Percentiles rank a stretch among this genome's conserved stretches.
These are phyloP conservation scores for Amanita molliuscula DNA, from an alignment of 768 basidiomycete genomes.

Conservation along the genomic window DNA sequence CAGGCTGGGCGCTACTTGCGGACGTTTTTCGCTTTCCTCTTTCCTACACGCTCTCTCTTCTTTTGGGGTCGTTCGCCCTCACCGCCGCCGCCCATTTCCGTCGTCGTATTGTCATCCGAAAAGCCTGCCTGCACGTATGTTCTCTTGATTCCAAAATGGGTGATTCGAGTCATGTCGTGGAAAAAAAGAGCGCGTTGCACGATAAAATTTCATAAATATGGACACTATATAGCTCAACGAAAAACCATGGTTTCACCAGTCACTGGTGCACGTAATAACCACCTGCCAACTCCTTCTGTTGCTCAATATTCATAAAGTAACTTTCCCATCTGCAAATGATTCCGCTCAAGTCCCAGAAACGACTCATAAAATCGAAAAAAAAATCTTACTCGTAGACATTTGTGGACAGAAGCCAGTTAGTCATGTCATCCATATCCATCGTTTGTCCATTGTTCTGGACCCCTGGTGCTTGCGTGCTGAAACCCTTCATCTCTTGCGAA, in stretches of 20 bases:
- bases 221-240: no score
- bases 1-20: slow-evolving; percentile 10
- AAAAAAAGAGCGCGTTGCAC: no score
- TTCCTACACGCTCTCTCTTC: slow-evolving; percentile 47
- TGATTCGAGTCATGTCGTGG: slow-evolving; percentile 56
- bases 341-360: no score
- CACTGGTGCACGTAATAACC: not conserved
- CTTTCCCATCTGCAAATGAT: slow-evolving; percentile 25
- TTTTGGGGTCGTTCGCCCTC: slow-evolving; percentile 31
- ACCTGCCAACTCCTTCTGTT: not conserved
- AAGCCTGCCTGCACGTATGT: slow-evolving; percentile 62
- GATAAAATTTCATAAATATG: no score
- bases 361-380: slow-evolving; percentile 6
- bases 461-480: not conserved
- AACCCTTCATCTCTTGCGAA: not conserved
- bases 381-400: slow-evolving; percentile 45
- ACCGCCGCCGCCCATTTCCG: slow-evolving; percentile 1
- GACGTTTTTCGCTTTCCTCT: slow-evolving; percentile 31
- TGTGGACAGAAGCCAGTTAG: slow-evolving; percentile 56
- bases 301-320: slow-evolving; percentile 28
- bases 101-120: slow-evolving; percentile 11
- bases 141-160: slow-evolving; percentile 66
- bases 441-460: slow-evolving; percentile 12
- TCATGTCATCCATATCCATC: slow-evolving; percentile 40
- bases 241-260: no score